Base-by-base conservation (phyloP, 345 rosid genomes). In the Gossypium sturtianum region DNA sequence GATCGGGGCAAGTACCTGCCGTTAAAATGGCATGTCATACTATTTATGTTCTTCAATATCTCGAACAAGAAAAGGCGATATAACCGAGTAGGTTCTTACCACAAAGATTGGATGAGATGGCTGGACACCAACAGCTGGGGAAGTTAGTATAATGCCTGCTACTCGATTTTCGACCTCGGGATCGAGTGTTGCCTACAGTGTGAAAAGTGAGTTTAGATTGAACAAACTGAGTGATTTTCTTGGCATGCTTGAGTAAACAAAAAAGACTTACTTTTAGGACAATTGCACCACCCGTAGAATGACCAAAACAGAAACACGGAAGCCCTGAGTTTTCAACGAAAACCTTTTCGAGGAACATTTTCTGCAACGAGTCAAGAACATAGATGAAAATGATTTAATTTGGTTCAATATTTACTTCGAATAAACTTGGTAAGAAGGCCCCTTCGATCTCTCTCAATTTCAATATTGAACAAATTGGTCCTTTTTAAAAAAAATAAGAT, bases 91-190 rank as follows among this genome's bases (percentile, higher is more conserved):
- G 13, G 29, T 56, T 68, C 87, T 76, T 81, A 89, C 99, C 68
- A 82, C 59, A 51, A 85, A 90, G 60, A 95, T 88, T 6, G 98
- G 97, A 89, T 95, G 96, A 0, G 96, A 87, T 23, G 98, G 98
- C 85, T 93, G 91, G 75, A 95, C 99, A 73, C 99, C 96, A 43
- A 93, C 89, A 17, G 99, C 98, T 15, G 99, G 98, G 66, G 99
- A 95, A 80, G 99, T 95, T 67, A 95, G 76, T 15, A 87, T 87
- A 19, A 93, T 63, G 60, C 97, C 99, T 70, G 92, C 82, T 72
- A 91, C 75, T 76, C 77, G 76, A 51, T 79, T 79, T 76, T 88
- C 90, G 6, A 90, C 74, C 77, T 82, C 87, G 53, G 97, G 92
- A 85, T 86, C 89, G 25, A 89, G 84, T 76, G 83, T 79, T 12